A percentile compares a stretch with the other conserved stretches of the same genome.
These are phyloP conservation scores for Saccharomyces hybrid DNA, from an alignment of 1,139 yeast genomes.

Conservation along the genomic window DNA sequence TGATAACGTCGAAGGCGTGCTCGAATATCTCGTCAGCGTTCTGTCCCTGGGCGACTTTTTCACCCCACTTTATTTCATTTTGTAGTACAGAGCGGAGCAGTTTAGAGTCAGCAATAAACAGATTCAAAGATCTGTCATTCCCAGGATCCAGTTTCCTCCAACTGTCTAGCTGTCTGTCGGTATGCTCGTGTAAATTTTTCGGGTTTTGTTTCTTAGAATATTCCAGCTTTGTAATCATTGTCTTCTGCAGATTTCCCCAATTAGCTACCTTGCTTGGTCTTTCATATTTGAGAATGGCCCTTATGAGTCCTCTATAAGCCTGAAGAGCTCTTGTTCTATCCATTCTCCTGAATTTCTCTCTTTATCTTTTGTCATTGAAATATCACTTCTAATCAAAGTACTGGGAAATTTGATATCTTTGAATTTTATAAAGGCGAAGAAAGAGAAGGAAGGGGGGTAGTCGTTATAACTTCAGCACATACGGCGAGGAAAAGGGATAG, in stretches of 20 bases:
- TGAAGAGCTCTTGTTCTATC: neutral
- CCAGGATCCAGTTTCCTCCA: neutral
- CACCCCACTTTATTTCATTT: neutral
- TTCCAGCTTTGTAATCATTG: neutral
- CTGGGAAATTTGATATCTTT: too few species aligned
- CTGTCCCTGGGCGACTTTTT: neutral
- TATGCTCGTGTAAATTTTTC: neutral
- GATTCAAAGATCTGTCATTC: neutral
- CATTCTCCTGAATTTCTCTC: neutral
- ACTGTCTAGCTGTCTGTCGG: neutral
- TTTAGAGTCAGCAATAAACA: neutral
- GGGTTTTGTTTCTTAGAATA: neutral
- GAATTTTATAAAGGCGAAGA: neutral
- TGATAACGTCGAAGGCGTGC: neutral
- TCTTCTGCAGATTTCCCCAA: neutral
- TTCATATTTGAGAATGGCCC: neutral
- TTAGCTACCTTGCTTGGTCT: neutral
- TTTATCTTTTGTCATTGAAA: neutral
- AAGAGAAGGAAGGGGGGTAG: neutral
- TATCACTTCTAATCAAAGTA: too few species aligned
- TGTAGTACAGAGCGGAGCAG: neutral
- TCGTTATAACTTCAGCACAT: too few species aligned
- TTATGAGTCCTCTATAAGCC: neutral
- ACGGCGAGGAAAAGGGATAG: too few species aligned
- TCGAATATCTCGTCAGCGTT: neutral